These are phyloP conservation scores for Saccharomycopsis babjevae DNA, from an alignment of 805 yeast species.

Conservation along the genomic window DNA sequence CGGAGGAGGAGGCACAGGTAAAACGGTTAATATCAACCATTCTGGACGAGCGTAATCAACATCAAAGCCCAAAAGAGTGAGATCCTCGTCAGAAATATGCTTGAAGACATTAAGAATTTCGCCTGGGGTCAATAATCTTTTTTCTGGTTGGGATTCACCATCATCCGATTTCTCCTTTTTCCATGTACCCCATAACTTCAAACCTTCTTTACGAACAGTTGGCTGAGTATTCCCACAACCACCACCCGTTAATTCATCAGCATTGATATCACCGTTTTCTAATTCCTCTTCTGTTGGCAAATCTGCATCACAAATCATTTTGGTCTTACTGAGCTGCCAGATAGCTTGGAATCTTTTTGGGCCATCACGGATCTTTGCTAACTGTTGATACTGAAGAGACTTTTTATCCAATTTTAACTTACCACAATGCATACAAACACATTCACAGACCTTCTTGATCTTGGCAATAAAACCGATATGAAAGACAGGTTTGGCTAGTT, in stretches of 20 bases:
- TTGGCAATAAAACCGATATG: slow-evolving; percentile 93
- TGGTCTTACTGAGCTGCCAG: slow-evolving; percentile 85
- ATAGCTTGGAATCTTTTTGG: slow-evolving; percentile 95
- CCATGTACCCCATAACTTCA: slow-evolving; percentile 98
- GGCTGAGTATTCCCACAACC: slow-evolving; percentile 99
- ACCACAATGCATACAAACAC: slow-evolving; percentile 99
- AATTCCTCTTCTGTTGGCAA: slow-evolving; percentile 50
- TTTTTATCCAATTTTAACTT: slow-evolving; percentile 79
- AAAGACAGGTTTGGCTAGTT: slow-evolving; percentile 95
- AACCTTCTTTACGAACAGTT: slow-evolving; percentile 87
- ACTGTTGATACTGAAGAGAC: slow-evolving; percentile 64
- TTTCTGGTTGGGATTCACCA: slow-evolving; percentile 85
- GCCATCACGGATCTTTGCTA: slow-evolving; percentile 82
- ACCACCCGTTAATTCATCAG: slow-evolving; percentile 55
- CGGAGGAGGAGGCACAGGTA: slow-evolving; percentile 99
- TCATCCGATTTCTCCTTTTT: slow-evolving; percentile 75
- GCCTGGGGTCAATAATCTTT: slow-evolving; percentile 74
- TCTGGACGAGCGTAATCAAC: slow-evolving; percentile 98
- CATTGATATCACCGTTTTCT: slow-evolving; percentile 31
- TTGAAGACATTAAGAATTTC: slow-evolving; percentile 87
- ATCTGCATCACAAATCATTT: slow-evolving; percentile 93
- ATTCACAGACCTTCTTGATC: slow-evolving; percentile 90
- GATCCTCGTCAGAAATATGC: slow-evolving; percentile 81
- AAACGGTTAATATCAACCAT: slow-evolving; percentile 94
- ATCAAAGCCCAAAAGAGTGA: slow-evolving; percentile 74